Conservation (phyloP, 2,329 filamentous ascomycete species). For the Hirsutella rhossiliensis region DNA sequence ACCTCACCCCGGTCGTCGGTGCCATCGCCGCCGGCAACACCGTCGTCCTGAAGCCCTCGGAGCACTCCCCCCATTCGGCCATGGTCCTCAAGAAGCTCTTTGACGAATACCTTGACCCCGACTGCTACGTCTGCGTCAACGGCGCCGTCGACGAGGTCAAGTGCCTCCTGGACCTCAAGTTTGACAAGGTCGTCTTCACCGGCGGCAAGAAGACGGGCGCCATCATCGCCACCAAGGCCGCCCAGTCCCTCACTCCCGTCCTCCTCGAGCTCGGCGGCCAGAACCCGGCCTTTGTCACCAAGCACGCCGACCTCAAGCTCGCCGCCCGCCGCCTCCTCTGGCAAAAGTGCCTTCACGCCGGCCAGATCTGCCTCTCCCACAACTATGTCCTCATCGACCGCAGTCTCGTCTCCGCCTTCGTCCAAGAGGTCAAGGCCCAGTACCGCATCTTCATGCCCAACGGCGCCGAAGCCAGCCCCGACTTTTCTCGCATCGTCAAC, state of each 20-base stretch:
- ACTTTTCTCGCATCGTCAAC: conserved; percentile 75
- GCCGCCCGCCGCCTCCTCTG: conserved; percentile 78
- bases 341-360: conserved; percentile 78
- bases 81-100: conserved; percentile 72
- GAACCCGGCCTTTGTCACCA: conserved; percentile 87
- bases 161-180: conserved; percentile 73
- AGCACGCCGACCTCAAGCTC: conserved; percentile 64
- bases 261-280: conserved; percentile 81
- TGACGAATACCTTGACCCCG: conserved; percentile 61
- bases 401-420: conserved; percentile 56
- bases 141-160: conserved; percentile 72
- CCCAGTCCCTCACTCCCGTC: conserved; percentile 77
- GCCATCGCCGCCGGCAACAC: conserved; percentile 91
- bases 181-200: conserved; percentile 98
- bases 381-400: conserved; percentile 85
- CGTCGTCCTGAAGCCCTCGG: conserved; percentile 81
- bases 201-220: conserved; percentile 68
- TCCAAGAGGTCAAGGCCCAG: conserved; percentile 60
- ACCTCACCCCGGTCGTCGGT: conserved; percentile 67
- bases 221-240: conserved; percentile 82
- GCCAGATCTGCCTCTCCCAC: conserved; percentile 85
- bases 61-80: conserved; percentile 64
- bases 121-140: conserved; percentile 67
- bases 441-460: conserved; percentile 73
- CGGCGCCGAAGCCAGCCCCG: conserved; percentile 64